Percentiles rank a stretch among this genome's conserved stretches.
Evolutionary conservation across 2,329 filamentous ascomycete species (phyloP).

Genomic region (Colletotrichum costaricense): DNA sequence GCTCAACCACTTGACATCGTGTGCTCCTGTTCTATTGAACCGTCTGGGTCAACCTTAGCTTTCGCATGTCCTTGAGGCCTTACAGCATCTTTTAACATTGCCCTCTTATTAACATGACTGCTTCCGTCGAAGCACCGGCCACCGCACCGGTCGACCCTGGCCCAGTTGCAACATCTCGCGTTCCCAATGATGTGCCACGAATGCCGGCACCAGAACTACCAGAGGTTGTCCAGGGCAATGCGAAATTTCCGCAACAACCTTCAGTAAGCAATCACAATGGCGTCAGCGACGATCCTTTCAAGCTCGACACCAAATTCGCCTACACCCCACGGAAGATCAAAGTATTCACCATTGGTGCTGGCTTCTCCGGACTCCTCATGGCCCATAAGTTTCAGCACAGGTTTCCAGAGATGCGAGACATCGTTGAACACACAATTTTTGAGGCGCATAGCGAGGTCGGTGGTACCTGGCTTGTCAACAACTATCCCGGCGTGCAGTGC

Average conservation of each 20-base stretch:
- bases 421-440: constrained; percentile 40
- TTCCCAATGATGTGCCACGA: background rate
- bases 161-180: background rate
- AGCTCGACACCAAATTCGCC: constrained; percentile 40
- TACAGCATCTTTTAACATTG: background rate
- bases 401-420: background rate
- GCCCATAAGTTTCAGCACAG: constrained; percentile 48
- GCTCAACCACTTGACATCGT: background rate
- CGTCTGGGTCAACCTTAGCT: background rate
- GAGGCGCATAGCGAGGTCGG: constrained; percentile 45
- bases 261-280: constrained; percentile 19
- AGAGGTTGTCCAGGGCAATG: background rate
- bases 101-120: background rate
- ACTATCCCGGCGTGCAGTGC: constrained; percentile 44
- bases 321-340: constrained; percentile 45
- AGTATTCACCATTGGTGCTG: constrained; percentile 48
- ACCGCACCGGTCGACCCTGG: background rate
- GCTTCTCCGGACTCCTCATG: constrained; percentile 47
- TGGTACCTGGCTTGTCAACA: constrained; percentile 49
- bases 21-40: background rate
- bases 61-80: background rate
- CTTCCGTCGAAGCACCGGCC: background rate
- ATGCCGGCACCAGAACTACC: background rate
- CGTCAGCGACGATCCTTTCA: constrained; percentile 41
- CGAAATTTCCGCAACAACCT: background rate